Conservation (phyloP, 148 eudicot genomes). For the Amaranthus palmeri region DNA sequence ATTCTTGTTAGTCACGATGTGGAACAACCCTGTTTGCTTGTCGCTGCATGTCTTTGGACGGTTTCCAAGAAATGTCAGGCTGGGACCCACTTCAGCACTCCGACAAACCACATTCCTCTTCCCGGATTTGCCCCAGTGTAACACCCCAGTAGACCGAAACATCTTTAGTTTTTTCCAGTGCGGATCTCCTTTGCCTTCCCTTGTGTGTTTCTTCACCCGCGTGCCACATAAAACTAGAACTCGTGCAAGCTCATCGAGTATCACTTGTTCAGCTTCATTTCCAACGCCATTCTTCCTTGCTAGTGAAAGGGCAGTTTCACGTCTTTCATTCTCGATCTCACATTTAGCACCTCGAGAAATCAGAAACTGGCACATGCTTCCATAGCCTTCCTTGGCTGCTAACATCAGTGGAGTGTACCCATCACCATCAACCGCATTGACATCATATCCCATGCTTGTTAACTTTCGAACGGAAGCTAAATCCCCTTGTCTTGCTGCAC, state of each 20-base stretch:
- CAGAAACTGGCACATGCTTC: constrained; percentile 28
- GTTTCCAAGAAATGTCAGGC: constrained; percentile 42
- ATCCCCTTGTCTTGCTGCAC: constrained; percentile 29
- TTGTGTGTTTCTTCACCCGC: constrained; percentile 54
- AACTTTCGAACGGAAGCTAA: constrained; percentile 25
- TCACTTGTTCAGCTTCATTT: constrained; percentile 45
- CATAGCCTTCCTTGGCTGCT: constrained; percentile 35
- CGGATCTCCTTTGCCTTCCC: constrained; percentile 52
- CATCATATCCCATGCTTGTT: constrained; percentile 27
- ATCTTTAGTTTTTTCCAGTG: constrained; percentile 49
- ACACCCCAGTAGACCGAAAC: constrained; percentile 43
- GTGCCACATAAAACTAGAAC: constrained; percentile 46
- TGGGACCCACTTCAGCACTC: constrained; percentile 56
- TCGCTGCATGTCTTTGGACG: constrained; percentile 40
- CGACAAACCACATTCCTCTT: constrained; percentile 56
- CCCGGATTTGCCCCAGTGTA: constrained; percentile 60
- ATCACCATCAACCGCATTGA: constrained; percentile 24
- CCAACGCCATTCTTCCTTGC: constrained; percentile 29
- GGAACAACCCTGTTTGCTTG: constrained; percentile 50
- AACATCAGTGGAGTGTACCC: constrained; percentile 36
- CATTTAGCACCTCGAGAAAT: constrained; percentile 37
- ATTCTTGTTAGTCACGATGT: constrained; percentile 51
- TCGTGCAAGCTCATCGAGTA: constrained; percentile 53
- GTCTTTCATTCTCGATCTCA: constrained; percentile 25
- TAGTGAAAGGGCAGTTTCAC: constrained; percentile 31